A percentile compares a stretch with the other conserved stretches of the same genome.
These are phyloP conservation scores for Fusarium luffae DNA, from an alignment of 2,329 filamentous ascomycete genomes.

Conservation along the genomic window DNA sequence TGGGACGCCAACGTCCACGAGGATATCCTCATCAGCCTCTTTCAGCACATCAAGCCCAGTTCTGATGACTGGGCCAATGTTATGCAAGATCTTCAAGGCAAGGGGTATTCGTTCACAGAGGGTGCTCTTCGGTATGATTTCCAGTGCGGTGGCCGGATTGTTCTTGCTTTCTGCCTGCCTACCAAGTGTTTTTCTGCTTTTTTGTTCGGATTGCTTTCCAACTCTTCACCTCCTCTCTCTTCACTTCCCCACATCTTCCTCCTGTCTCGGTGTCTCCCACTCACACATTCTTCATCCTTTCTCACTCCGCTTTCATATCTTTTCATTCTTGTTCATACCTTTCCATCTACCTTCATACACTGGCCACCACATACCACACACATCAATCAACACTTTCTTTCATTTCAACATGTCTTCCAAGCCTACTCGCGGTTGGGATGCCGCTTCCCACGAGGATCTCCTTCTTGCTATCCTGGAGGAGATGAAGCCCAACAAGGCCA, in stretches of 20 bases:
- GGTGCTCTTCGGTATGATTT: conserved; percentile 55
- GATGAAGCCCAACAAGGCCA: conserved; percentile 49
- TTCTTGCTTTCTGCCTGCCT: conserved; percentile 6
- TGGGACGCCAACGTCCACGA: conserved; percentile 58
- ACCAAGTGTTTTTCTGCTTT: background rate
- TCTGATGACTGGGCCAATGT: conserved; percentile 51
- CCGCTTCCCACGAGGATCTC: conserved; percentile 53
- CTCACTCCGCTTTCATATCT: background rate
- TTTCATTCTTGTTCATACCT: background rate
- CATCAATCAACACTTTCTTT: background rate
- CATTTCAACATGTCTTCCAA: conserved; percentile 10
- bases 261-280: background rate
- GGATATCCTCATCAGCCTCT: conserved; percentile 57
- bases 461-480: conserved; percentile 53
- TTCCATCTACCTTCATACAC: background rate
- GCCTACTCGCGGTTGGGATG: conserved; percentile 50
- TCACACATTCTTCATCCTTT: background rate
- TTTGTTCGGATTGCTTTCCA: background rate
- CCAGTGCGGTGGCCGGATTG: background rate
- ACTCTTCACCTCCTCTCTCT: background rate
- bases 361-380: background rate
- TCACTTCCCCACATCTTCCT: conserved; percentile 1
- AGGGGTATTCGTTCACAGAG: conserved; percentile 55
- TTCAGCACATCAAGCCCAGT: conserved; percentile 52
- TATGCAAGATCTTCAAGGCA: conserved; percentile 51